phyloP scores from a whole-genome alignment of 371 early-diverging fungal genomes.

The Actinomortierella wolfii region DNA sequence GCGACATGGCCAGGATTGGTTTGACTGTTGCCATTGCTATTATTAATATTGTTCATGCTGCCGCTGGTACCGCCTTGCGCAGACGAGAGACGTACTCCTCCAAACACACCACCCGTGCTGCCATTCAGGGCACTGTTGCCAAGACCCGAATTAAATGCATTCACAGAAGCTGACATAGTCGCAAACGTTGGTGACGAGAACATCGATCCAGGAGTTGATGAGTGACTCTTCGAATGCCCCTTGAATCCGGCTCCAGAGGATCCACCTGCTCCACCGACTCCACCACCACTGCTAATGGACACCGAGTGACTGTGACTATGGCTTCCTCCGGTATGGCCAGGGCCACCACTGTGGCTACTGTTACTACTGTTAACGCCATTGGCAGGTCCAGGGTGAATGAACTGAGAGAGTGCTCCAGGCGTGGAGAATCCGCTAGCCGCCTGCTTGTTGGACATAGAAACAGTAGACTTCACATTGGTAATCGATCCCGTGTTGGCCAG shows the following conservation, averaged over 20 bases:
- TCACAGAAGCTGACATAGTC: constrained; percentile 43
- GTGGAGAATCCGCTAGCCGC: constrained; percentile 32
- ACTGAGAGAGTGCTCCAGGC: constrained; percentile 43
- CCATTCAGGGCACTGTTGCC: constrained; percentile 38
- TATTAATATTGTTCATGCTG: background rate
- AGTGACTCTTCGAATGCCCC: background rate
- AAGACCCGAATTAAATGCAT: constrained; percentile 36
- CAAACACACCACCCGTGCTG: background rate
- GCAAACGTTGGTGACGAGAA: constrained; percentile 27
- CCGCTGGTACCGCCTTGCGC: too few species aligned
- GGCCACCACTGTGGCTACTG: background rate
- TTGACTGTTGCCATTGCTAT: constrained; percentile 3
- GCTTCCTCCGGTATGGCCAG: constrained; percentile 8
- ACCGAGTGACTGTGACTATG: constrained; percentile 4
- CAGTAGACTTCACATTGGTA: constrained; percentile 26
- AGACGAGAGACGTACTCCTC: too few species aligned
- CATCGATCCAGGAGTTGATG: constrained; percentile 26
- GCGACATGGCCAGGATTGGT: too few species aligned
- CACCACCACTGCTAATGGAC: constrained; percentile 11
- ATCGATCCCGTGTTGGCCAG: constrained; percentile 45
- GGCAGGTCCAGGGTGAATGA: constrained; percentile 42
- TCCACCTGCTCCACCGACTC: too few species aligned
- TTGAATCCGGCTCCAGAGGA: too few species aligned
- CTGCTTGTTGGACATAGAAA: constrained; percentile 19
- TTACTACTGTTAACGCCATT: background rate